A percentile compares a stretch with the other conserved stretches of the same genome.
Conservation (phyloP, 225 moss, liverwort and hornwort genomes). For the Pseudisothecium myosuroides region DNA sequence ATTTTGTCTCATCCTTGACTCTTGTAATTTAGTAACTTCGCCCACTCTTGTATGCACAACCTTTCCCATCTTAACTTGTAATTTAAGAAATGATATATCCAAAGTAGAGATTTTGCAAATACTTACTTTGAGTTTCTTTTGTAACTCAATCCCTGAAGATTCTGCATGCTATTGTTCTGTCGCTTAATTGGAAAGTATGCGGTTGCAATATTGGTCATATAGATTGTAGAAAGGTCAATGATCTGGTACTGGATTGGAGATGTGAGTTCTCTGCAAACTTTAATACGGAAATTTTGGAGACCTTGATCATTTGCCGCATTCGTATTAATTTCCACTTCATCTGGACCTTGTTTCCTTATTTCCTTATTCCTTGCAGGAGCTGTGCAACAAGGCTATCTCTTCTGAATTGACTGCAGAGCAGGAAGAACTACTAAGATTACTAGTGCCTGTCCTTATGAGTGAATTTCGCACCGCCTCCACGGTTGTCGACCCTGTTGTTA, state of each 20-base stretch:
- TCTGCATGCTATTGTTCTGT: background rate
- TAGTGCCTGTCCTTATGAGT: constrained; percentile 11
- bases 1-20: constrained; percentile 14
- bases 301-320: background rate
- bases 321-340: background rate
- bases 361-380: constrained; percentile 11
- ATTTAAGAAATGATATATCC: background rate
- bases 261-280: background rate
- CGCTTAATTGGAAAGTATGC: background rate
- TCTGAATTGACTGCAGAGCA: constrained; percentile 17
- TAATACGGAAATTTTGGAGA: background rate
- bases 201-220: background rate
- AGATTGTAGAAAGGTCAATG: background rate
- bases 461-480: background rate
- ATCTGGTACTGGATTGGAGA: background rate
- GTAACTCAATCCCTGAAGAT: background rate
- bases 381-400: constrained; percentile 13
- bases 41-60: background rate
- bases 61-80: background rate
- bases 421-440: constrained; percentile 23
- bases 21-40: background rate
- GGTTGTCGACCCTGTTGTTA: background rate
- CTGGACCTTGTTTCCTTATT: background rate
- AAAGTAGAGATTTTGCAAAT: background rate
- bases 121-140: background rate